Evolutionary conservation across 768 basidiomycete genomes (phyloP), one percentile per base, ranked within the genome.

Genomic region (Sistotremastrum suecicum): DNA sequence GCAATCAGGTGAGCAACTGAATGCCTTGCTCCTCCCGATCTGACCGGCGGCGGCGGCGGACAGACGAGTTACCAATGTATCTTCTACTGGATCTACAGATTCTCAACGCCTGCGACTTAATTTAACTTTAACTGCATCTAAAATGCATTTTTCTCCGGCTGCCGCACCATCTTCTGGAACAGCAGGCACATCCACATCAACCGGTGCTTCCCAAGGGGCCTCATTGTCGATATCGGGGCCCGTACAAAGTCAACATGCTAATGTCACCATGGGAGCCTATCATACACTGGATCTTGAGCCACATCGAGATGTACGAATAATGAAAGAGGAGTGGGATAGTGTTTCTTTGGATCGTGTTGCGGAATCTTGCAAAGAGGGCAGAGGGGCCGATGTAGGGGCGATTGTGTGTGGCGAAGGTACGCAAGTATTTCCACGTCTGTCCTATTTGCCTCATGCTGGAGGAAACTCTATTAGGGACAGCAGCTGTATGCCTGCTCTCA

Each of bases 271-370:
- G 57, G 92, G 94, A 1, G 89, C 92, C 28, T 90, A 75, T 59
- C 95, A 99, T 59, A 98, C 95, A 2, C 71, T 99, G 11, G 94
- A 95, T 55, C 69, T 99, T 40, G 95, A 97, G 58, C 70, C 77
- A 5, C 90, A 95, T 62, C 74, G 92, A 5, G 82, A 97, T 60
- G 77, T 99, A 43, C 75, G 87, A 39, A 80, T 99, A 49, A 83
- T 86, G 60, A 99, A 95, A 62, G 76, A 83, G 45, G 86, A 85
- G 10, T 99, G 95, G 95, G 95, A 99, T 56, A 88, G 84, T 48
- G 66, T 99, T 43, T 83, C 91, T 1, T 60, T 83, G 9, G 72
- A 77, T 31, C 71, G 94, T 12, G 76, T 99, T 0, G 71, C 85
- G 43, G 95, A 98, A 50, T 76, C 90, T 20, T 91, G 88, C 45